Percentiles rank a stretch among this genome's conserved stretches.
Conservation (phyloP, 1,139 yeast species). For the Debaryomyces udenii region DNA sequence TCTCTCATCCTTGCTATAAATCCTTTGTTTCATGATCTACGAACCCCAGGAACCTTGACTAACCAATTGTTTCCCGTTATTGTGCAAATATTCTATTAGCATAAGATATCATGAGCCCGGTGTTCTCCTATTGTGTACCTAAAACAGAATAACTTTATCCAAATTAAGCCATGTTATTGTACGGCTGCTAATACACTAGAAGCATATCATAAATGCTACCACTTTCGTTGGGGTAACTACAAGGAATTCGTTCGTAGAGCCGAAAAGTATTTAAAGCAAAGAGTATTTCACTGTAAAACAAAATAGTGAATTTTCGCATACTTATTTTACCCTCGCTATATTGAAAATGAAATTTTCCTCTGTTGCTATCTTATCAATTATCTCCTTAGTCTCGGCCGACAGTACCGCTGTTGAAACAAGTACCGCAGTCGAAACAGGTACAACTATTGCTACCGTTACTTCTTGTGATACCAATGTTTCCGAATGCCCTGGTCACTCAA, state of each 20-base stretch:
- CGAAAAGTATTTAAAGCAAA: background rate
- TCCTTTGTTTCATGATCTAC: no score
- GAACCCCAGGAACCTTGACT: no score
- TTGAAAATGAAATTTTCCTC: slow-evolving; percentile 8
- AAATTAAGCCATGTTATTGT: no score
- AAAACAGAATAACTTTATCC: no score
- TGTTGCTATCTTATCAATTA: slow-evolving; percentile 5
- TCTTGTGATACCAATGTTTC: slow-evolving; percentile 31
- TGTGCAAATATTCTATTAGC: no score
- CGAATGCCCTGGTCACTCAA: slow-evolving; percentile 29
- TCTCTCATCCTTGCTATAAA: no score
- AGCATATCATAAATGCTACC: no score
- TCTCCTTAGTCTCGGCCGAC: slow-evolving; percentile 18
- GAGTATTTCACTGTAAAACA: background rate
- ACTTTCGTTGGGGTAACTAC: background rate
- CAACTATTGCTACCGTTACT: slow-evolving; percentile 35
- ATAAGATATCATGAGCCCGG: no score
- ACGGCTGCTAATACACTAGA: no score
- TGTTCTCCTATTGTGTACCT: no score
- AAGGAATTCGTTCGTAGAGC: background rate
- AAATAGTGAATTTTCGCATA: background rate
- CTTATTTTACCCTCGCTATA: slow-evolving; percentile 2
- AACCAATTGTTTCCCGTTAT: no score
- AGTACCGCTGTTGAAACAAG: no score
- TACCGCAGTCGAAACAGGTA: slow-evolving; percentile 24